These are phyloP conservation scores for Xenoacremonium recifei DNA, from an alignment of 2,329 filamentous ascomycete species.

Conservation along the genomic window DNA sequence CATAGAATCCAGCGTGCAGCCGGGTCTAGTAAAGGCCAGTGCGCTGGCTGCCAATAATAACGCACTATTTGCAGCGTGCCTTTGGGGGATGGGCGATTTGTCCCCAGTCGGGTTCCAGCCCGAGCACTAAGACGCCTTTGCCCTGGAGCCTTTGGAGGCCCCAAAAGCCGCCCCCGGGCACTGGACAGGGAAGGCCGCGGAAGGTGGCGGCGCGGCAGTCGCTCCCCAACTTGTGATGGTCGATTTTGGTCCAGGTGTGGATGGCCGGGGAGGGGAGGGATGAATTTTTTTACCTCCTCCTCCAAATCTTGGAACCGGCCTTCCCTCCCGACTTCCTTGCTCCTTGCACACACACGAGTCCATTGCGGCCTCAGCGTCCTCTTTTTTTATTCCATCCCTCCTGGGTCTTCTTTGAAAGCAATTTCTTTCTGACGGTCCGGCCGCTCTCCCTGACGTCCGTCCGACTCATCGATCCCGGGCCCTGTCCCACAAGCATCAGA, in stretches of 20 bases:
- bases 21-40: too few species aligned
- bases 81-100: too few species aligned
- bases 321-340: slow-evolving; percentile 2
- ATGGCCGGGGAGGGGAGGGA: neutral
- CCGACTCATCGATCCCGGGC: slow-evolving; percentile 4
- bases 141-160: too few species aligned
- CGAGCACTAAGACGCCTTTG: too few species aligned
- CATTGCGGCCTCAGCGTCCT: slow-evolving; percentile 10
- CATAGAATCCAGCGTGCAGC: too few species aligned
- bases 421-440: neutral
- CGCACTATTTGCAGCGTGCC: too few species aligned
- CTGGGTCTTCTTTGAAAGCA: neutral
- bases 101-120: too few species aligned
- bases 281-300: neutral
- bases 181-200: slow-evolving; percentile 11
- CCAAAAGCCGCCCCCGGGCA: slow-evolving; percentile 2
- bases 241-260: slow-evolving; percentile 7
- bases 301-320: neutral
- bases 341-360: slow-evolving; percentile 4
- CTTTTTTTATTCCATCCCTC: neutral
- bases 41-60: too few species aligned
- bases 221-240: slow-evolving; percentile 19
- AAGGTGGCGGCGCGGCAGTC: slow-evolving; percentile 6
- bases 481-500: slow-evolving; percentile 6
- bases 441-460: neutral